Evolutionary conservation across 768 basidiomycete genomes (phyloP), one percentile per base, ranked within the genome.

Genomic region (Russula brevipes): DNA sequence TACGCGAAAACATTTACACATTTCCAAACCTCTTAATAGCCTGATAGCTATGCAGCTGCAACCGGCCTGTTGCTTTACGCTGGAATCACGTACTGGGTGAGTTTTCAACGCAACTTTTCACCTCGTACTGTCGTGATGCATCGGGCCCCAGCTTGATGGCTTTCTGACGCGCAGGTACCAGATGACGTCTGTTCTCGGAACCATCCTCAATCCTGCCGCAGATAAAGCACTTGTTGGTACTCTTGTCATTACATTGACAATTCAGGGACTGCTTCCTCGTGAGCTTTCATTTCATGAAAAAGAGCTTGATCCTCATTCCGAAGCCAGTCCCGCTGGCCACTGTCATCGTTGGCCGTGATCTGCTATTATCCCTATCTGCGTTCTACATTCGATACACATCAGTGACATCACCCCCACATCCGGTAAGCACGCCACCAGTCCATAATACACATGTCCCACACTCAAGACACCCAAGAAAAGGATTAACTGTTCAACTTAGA

Each of bases 221-320:
- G 97, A 99, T 81, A 99, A 99, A 75, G 80, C 85, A 11, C 77
- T 99, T 47, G 89, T 99, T 88, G 96, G 97, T 1, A 98, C 95
- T 0, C 77, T 99, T 70, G 92, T 91, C 0, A 77, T 94, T 52
- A 88, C 94, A 0, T 76, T 99, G 64, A 85, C 93, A 0, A 83
- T 89, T 81, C 87, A 90, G 67, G 87, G 84, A 24, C 78, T 96
- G 68, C 77, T 99, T 24, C 96, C 96, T 9, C 68, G 95, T 95
- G 66, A 66, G 86, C 35, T 36, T 10, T 57, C 36, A 6, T 35
- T 10, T 10, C 42, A 30, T 44, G n/a, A 17, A 12, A 14, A 51
- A 3, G n/a, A 30, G 31, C 38, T 19, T 35, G 36, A 17, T n/a
- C 39, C 58, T 44, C 16, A 52, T 49, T 38, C 38, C 41, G 31